A percentile compares a stretch with the other conserved stretches of the same genome.
These are phyloP conservation scores for Myotisia sp. DNA, from an alignment of 2,329 filamentous ascomycete species.

Conservation along the genomic window DNA sequence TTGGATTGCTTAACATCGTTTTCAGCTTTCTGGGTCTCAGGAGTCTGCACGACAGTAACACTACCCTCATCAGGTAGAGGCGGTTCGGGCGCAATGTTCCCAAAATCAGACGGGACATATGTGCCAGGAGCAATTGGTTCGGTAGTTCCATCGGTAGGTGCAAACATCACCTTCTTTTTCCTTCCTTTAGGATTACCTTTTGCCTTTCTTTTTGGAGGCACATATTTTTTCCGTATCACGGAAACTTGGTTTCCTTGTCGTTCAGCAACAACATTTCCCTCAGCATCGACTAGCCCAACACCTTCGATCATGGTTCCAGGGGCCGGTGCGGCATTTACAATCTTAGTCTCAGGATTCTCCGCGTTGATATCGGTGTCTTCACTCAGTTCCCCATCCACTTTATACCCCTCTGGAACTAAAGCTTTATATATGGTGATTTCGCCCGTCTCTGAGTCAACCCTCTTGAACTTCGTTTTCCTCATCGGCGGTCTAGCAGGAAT, in stretches of 20 bases:
- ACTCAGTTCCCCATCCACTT: slow-evolving; percentile 68
- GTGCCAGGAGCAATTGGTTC: slow-evolving; percentile 28
- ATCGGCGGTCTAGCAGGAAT: slow-evolving; percentile 40
- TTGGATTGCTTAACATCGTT: slow-evolving; percentile 36
- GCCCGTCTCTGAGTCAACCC: slow-evolving; percentile 58
- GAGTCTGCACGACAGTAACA: slow-evolving; percentile 24
- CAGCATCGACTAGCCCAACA: slow-evolving; percentile 45
- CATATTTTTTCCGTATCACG: slow-evolving; percentile 46
- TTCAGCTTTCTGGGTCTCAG: slow-evolving; percentile 31
- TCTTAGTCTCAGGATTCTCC: slow-evolving; percentile 25
- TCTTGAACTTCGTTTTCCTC: slow-evolving; percentile 66
- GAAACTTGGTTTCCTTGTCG: slow-evolving; percentile 30
- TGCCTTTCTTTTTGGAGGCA: slow-evolving; percentile 64
- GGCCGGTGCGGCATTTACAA: slow-evolving; percentile 32
- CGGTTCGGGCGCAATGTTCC: slow-evolving; percentile 13
- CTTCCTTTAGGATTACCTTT: slow-evolving; percentile 66
- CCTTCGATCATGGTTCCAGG: slow-evolving; percentile 47
- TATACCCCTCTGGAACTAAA: slow-evolving; percentile 63
- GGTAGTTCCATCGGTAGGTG: slow-evolving; percentile 30
- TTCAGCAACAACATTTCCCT: slow-evolving; percentile 44
- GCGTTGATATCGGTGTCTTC: slow-evolving; percentile 36
- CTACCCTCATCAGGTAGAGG: slow-evolving; percentile 14
- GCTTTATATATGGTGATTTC: slow-evolving; percentile 76
- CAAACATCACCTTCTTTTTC: slow-evolving; percentile 56
- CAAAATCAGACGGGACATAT: slow-evolving; percentile 22